Evolutionary conservation across 2,329 filamentous ascomycete genomes (phyloP).

Genomic region (Cladobotryum mycophilum): DNA sequence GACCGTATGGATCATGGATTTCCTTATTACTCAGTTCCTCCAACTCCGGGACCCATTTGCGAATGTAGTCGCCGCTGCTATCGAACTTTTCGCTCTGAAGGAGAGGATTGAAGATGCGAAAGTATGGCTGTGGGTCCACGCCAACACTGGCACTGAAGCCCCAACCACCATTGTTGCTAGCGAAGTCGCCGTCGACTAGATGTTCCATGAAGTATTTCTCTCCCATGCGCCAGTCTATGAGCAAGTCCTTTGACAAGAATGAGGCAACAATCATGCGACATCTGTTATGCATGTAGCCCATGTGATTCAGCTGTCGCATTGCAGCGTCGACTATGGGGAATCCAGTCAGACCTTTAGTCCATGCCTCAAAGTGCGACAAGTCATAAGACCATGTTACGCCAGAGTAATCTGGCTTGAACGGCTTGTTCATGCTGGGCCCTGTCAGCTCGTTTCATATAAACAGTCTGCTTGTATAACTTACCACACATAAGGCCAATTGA

Average conservation of each 20-base stretch:
- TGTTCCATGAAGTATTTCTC: constrained; percentile 79
- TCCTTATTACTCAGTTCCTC: constrained; percentile 56
- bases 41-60: constrained; percentile 76
- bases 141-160: constrained; percentile 57
- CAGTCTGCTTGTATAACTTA: constrained; percentile 29
- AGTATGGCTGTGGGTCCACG: constrained; percentile 84
- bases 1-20: constrained; percentile 74
- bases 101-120: constrained; percentile 82
- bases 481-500: constrained; percentile 79
- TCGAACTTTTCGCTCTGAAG: constrained; percentile 86
- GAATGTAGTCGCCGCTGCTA: constrained; percentile 69
- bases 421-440: constrained; percentile 46
- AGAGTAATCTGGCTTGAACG: constrained; percentile 73
- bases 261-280: constrained; percentile 78
- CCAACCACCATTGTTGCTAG: constrained; percentile 65
- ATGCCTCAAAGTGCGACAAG: constrained; percentile 60
- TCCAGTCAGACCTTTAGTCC: constrained; percentile 69
- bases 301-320: constrained; percentile 67
- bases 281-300: constrained; percentile 79
- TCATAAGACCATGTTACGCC: constrained; percentile 80
- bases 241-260: constrained; percentile 72
- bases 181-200: constrained; percentile 73
- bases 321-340: constrained; percentile 81
- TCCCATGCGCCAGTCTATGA: constrained; percentile 78
- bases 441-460: constrained; percentile 2